These are phyloP conservation scores for Ceriops decandra DNA, from an alignment of 345 rosid species.

Conservation along the genomic window DNA sequence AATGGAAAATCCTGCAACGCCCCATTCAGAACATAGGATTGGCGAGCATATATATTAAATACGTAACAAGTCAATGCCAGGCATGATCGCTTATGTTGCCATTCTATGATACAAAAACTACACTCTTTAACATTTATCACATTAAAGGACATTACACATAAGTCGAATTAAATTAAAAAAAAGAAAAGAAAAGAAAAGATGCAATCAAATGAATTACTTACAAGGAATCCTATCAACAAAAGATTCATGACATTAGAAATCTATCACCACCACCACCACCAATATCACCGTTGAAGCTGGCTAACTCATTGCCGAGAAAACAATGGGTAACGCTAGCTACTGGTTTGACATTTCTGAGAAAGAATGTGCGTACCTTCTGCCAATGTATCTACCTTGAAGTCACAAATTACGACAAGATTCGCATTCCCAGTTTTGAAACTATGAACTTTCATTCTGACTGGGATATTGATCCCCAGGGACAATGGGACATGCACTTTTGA, in stretches of 20 bases:
- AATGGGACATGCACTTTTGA: constrained; percentile 11
- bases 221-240: too few relatives aligned
- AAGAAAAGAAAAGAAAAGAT: too few relatives aligned
- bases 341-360: constrained; percentile 29
- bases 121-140: not conserved
- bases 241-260: too few relatives aligned
- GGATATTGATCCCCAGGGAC: constrained; percentile 12
- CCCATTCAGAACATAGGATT: not conserved
- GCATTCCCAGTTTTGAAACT: constrained; percentile 6
- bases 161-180: not conserved
- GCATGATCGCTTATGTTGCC: not conserved
- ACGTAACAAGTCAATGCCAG: too few relatives aligned
- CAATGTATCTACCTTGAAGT: constrained; percentile 23
- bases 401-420: constrained; percentile 7
- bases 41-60: not conserved
- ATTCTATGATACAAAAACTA: not conserved
- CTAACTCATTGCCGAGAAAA: not conserved
- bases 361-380: constrained; percentile 13
- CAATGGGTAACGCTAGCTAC: not conserved
- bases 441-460: constrained; percentile 19
- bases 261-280: too few relatives aligned
- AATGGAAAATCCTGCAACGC: not conserved
- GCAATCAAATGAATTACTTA: too few relatives aligned
- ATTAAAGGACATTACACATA: not conserved
- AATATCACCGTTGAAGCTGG: too few relatives aligned